Evolutionary conservation across 345 rosid species (phyloP).

Genomic region (Erodium maritimum): DNA sequence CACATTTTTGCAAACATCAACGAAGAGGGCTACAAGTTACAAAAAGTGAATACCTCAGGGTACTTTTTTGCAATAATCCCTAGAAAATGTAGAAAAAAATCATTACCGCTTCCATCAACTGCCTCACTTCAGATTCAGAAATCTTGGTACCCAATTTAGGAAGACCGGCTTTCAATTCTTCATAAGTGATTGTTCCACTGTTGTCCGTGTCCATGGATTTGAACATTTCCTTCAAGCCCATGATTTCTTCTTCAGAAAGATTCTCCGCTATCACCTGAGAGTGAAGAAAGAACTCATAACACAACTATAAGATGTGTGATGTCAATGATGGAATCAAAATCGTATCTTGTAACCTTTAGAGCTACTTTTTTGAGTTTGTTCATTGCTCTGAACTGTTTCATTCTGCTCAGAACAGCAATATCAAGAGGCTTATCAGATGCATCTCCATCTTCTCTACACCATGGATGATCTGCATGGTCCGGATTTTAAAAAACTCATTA

Average conservation of each 20-base stretch:
- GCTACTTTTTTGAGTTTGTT: conserved; percentile 96
- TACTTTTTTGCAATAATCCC: no score
- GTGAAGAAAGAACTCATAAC: conserved; percentile 2
- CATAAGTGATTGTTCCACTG: no score
- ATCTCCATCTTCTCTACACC: conserved; percentile 87
- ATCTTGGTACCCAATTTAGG: conserved; percentile 79
- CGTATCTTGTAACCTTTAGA: conserved; percentile 38
- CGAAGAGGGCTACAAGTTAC: no score
- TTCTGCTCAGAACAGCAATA: conserved; percentile 80
- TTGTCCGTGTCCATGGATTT: no score
- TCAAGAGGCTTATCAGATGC: conserved; percentile 98
- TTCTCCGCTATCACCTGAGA: conserved; percentile 89
- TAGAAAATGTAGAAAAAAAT: no score
- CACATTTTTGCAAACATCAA: no score
- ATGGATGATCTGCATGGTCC: conserved; percentile 86
- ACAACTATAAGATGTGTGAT: no score
- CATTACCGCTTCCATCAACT: conserved; percentile 92
- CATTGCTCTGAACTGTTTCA: conserved; percentile 99
- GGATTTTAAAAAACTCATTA: no score
- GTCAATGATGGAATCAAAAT: no score
- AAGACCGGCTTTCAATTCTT: conserved; percentile 95
- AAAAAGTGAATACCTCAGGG: no score
- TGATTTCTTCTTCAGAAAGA: no score
- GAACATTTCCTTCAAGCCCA: no score
- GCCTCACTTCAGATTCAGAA: conserved; percentile 79